phyloP scores from a whole-genome alignment of 75 land plant species.

The Cryptomeria japonica region DNA sequence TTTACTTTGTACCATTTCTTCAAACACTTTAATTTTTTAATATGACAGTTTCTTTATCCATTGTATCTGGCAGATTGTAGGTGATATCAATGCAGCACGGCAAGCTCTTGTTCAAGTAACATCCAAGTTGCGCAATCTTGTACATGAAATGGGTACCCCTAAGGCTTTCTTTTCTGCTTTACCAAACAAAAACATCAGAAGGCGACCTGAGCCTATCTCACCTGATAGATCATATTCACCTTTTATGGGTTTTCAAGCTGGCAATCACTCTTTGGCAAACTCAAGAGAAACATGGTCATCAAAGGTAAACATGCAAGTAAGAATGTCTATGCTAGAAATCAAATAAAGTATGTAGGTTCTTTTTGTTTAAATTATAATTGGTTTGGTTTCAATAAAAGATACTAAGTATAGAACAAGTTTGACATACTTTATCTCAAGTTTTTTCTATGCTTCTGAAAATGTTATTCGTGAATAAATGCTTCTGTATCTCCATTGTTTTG shows the following conservation, averaged over 20 bases:
- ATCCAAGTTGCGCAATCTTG: constrained; percentile 47
- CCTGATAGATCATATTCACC: constrained; percentile 16
- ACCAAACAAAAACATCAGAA: constrained; percentile 1
- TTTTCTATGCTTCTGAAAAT: neutral
- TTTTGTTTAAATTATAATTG: neutral
- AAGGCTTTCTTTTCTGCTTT: constrained; percentile 19
- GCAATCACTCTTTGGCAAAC: constrained; percentile 7
- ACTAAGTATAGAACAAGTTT: neutral
- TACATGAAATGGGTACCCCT: constrained; percentile 48
- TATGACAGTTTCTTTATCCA: neutral
- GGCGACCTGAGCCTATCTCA: constrained; percentile 16
- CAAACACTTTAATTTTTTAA: neutral
- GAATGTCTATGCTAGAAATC: neutral
- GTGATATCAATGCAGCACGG: constrained; percentile 80
- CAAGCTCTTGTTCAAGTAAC: constrained; percentile 80
- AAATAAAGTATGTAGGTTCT: neutral
- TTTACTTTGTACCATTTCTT: neutral
- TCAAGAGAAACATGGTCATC: neutral
- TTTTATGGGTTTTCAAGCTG: constrained; percentile 24
- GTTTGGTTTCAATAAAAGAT: neutral
- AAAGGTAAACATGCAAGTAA: constrained; percentile 19
- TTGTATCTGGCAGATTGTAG: constrained; percentile 57
- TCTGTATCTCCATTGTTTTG: neutral
- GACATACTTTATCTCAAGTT: neutral
- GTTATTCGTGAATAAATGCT: neutral